Base-by-base conservation (phyloP, 2,329 filamentous ascomycete species). In the Cytospora chrysosperma region DNA sequence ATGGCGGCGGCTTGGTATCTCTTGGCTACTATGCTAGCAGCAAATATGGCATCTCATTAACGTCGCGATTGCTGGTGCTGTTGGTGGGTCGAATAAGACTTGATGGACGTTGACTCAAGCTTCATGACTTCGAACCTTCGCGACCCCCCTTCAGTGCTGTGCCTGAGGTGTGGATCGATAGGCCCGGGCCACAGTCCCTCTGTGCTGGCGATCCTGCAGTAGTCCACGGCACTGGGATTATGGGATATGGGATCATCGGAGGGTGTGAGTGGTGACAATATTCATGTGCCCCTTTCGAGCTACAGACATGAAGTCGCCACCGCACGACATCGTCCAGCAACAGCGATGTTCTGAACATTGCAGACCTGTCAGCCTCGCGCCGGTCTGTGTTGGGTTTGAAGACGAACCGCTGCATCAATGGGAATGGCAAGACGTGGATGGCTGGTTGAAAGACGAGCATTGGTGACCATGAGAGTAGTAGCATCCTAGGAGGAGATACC, bases 91-190 rank as follows among this genome's bases (percentile, higher is more conserved):
- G 37, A 21, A 21, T 37, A 27, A 47, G 21, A 47, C 26, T 26
- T 24, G 24, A 26, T 15, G 55, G 51, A 56, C 57, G 51, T 63
- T 34, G 43, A 52, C 51, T 34, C 62, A 63, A 61, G 56, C 24
- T 56, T 61, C 52, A 4, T 21, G 17, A 57, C 40, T 57, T n/a
- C 26, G 26, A 10, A 21, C 26, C n/a, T n/a, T n/a, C n/a, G n/a
- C n/a, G n/a, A n/a, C n/a, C n/a, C n/a, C n/a, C n/a, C n/a, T n/a
- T n/a, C n/a, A n/a, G n/a, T n/a, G n/a, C n/a, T n/a, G n/a, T 53
- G 28, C 58, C 21, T 49, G 26, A 32, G 47, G 17, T 54, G 58
- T 60, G 58, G 50, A 54, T 8, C 50, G 10, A 10, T 47, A 9
- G n/a, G 43, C n/a, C 19, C 12, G 43, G 43, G 40, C 26, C 34